Base-by-base conservation (phyloP, 2,329 filamentous ascomycete genomes). In the Albifimbria verrucaria region DNA sequence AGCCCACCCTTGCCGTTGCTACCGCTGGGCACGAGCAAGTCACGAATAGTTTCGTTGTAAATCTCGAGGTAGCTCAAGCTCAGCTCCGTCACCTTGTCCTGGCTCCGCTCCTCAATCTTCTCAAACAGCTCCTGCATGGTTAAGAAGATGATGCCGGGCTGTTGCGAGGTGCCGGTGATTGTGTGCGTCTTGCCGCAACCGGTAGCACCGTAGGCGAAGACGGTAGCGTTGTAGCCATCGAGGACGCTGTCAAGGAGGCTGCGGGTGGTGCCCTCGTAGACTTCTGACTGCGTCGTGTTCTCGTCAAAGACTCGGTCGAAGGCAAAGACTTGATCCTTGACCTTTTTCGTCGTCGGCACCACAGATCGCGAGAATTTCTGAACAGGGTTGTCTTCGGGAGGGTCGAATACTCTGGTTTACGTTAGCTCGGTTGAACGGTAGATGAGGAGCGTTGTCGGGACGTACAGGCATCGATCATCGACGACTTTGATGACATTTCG, bases 81-180 rank as follows among this genome's bases (percentile, higher is more conserved):
- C 51, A 99, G 78, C 65, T 97, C 94, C 3, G 92, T 94, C 24
- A 86, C 79, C 72, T 97, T 97, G 55, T 96, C 92, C 53, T 89
- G 85, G 57, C 87, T 87, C 51, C 90, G 76, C 52, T 97, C 94
- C n/a, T 80, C 77, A 60, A 99, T 96, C 71, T 93, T 90, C 74
- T 99, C 94, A 66, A 99, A 99, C 22, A 99, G 78, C 72, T 99
- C 94, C 72, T 97, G 93, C 92, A 99, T 99, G 1, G 94, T 97
- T 63, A 99, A 76, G 74, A 97, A 99, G 68, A 99, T 99, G 65
- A 99, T 97, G 53, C 94, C 94, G 0, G 94, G 94, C 65, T 96
- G 89, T 68, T 96, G 89, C 2, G 91, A 76, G 0, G 93, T 97
- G 60, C 94, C 94, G 3, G 88, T 91, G 65, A 99, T 99, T 10